A percentile compares a stretch with the other conserved stretches of the same genome.
These are phyloP conservation scores for Paratinospora sagittata DNA, from an alignment of 164 flowering plant species.

Conservation along the genomic window DNA sequence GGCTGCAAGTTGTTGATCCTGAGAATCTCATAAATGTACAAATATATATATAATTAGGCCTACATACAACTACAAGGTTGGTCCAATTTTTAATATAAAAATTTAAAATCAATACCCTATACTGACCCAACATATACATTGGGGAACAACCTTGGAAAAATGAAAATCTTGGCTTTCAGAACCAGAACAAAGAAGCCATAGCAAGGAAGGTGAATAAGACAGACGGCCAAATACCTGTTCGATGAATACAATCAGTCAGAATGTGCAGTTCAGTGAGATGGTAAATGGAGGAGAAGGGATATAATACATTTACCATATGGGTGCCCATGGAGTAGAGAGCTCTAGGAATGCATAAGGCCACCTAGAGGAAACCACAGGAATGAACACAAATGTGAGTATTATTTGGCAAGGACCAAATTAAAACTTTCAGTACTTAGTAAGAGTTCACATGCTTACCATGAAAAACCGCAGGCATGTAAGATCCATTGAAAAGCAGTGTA, in stretches of 20 bases:
- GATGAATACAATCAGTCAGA: background rate
- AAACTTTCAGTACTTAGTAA: background rate
- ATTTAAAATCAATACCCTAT: slow-evolving; percentile 4
- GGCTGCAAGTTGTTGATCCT: too few species aligned
- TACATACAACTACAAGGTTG: too few species aligned
- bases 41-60: too few species aligned
- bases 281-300: background rate
- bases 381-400: background rate
- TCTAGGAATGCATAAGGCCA: slow-evolving; percentile 93
- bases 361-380: slow-evolving; percentile 34
- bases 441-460: slow-evolving; percentile 34
- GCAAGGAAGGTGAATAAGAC: slow-evolving; percentile 56
- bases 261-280: background rate
- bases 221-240: slow-evolving; percentile 53
- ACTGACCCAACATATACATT: slow-evolving; percentile 29
- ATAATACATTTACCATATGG: slow-evolving; percentile 47
- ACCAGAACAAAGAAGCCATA: slow-evolving; percentile 40
- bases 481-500: slow-evolving; percentile 65
- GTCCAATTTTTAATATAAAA: background rate
- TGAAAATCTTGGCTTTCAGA: slow-evolving; percentile 28
- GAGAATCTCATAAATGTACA: too few species aligned
- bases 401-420: background rate
- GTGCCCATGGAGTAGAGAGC: slow-evolving; percentile 66
- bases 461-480: slow-evolving; percentile 56
- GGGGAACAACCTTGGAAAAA: slow-evolving; percentile 48